phyloP scores from a whole-genome alignment of 1,139 yeast genomes.

The Lodderomyces margitis region DNA sequence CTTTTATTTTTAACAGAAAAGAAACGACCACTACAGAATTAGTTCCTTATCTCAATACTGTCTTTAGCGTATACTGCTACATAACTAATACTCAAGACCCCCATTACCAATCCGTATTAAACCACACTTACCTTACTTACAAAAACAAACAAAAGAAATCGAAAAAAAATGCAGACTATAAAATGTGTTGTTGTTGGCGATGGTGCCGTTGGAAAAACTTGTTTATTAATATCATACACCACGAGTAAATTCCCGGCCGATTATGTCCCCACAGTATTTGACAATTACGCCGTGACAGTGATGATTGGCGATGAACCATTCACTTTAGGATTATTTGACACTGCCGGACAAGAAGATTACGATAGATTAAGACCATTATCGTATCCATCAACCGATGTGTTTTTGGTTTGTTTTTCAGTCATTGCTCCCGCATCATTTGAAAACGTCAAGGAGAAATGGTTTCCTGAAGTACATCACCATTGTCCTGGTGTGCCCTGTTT shows the following conservation, averaged over 20 bases:
- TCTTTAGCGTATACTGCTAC: too few relatives aligned
- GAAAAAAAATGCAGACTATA: constrained; percentile 66
- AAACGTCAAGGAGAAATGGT: constrained; percentile 97
- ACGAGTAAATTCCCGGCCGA: constrained; percentile 86
- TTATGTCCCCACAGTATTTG: constrained; percentile 88
- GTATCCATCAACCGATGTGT: constrained; percentile 95
- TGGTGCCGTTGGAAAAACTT: constrained; percentile 96
- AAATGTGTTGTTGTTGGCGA: constrained; percentile 97
- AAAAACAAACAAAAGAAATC: not conserved
- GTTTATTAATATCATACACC: constrained; percentile 86
- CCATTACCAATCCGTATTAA: too few relatives aligned
- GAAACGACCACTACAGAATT: too few relatives aligned
- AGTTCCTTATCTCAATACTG: too few relatives aligned
- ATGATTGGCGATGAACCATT: constrained; percentile 99
- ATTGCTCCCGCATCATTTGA: constrained; percentile 98
- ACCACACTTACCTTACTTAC: too few relatives aligned
- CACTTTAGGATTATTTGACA: constrained; percentile 92
- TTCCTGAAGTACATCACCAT: constrained; percentile 97
- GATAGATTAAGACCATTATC: constrained; percentile 95
- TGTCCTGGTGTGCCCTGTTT: constrained; percentile 85
- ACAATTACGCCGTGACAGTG: constrained; percentile 96
- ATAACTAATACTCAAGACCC: too few relatives aligned
- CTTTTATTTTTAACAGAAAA: too few relatives aligned
- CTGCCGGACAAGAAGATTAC: constrained; percentile 99
- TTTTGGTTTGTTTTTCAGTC: constrained; percentile 90